Percentiles rank a stretch among this genome's conserved stretches.
These are phyloP conservation scores for Calocera cornea DNA, from an alignment of 768 basidiomycete genomes.

Conservation along the genomic window DNA sequence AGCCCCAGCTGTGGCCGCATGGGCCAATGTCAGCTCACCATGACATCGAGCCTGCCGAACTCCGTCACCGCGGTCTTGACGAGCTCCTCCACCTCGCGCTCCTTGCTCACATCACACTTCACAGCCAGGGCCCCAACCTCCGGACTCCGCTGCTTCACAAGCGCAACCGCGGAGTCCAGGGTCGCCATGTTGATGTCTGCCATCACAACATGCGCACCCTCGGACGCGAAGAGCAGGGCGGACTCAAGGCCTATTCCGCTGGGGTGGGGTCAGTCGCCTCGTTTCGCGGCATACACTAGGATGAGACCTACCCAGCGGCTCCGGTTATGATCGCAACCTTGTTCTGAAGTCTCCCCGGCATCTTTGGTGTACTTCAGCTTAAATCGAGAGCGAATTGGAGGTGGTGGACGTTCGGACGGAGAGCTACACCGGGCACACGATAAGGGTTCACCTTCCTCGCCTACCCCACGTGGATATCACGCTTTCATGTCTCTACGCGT, in stretches of 20 bases:
- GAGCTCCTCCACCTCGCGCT: conserved; percentile 67
- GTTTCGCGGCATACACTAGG: not conserved
- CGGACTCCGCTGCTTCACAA: conserved; percentile 54
- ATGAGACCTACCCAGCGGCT: conserved; percentile 60
- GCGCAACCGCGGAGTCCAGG: conserved; percentile 49
- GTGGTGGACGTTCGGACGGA: not conserved
- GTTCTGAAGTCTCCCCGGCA: conserved; percentile 56
- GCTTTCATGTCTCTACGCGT: conserved; percentile 3
- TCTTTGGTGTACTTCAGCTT: conserved; percentile 18
- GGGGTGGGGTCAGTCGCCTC: conserved; percentile 9
- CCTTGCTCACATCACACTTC: conserved; percentile 80
- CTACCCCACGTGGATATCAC: conserved; percentile 1
- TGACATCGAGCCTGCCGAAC: conserved; percentile 89
- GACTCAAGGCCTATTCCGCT: conserved; percentile 96
- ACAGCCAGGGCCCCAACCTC: conserved; percentile 51
- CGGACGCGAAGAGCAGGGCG: conserved; percentile 84
- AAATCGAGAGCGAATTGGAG: not conserved
- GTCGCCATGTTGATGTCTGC: conserved; percentile 74
- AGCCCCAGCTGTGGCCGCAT: not conserved
- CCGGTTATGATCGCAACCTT: conserved; percentile 76
- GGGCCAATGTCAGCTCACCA: conserved; percentile 41
- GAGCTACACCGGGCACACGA: not conserved
- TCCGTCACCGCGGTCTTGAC: conserved; percentile 67
- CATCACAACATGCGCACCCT: conserved; percentile 82
- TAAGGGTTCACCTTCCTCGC: not conserved